These are phyloP conservation scores for Solanum verrucosum DNA, from an alignment of 257 asterid species.

Conservation along the genomic window DNA sequence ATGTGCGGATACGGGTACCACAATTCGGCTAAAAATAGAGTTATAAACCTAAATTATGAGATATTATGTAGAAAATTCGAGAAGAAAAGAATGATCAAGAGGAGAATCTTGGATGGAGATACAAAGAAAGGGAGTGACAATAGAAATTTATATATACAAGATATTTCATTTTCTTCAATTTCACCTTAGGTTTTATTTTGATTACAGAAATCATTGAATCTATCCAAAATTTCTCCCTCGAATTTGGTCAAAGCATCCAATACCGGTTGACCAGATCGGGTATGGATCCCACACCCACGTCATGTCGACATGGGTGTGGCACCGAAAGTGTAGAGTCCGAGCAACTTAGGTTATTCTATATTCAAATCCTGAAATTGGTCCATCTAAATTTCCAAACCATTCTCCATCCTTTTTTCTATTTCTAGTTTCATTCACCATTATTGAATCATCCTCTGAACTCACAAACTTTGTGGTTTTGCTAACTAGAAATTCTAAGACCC, in stretches of 20 bases:
- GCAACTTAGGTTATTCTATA: not conserved
- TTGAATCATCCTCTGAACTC: slow-evolving; percentile 22
- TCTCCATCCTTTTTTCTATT: slow-evolving; percentile 7
- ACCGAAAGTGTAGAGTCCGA: not conserved
- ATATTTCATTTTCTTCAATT: not conserved
- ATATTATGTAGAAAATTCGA: not conserved
- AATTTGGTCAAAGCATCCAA: not conserved
- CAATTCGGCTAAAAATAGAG: not conserved
- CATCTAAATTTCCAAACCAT: slow-evolving; percentile 1
- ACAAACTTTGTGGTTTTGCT: slow-evolving; percentile 67
- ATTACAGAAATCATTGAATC: not conserved
- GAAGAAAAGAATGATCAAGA: not conserved
- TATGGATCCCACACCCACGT: not conserved
- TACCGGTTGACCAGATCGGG: not conserved
- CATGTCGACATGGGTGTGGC: not conserved
- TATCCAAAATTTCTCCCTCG: not conserved
- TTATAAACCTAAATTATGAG: not conserved
- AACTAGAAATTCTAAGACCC: slow-evolving; percentile 46
- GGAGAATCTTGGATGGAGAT: not conserved
- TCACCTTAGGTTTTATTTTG: not conserved
- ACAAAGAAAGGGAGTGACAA: not conserved
- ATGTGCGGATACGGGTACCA: not conserved
- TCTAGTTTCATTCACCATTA: not conserved
- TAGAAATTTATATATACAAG: not conserved
- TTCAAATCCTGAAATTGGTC: not conserved